Base-by-base conservation (phyloP, 768 basidiomycete genomes). In the Mycena metata region DNA sequence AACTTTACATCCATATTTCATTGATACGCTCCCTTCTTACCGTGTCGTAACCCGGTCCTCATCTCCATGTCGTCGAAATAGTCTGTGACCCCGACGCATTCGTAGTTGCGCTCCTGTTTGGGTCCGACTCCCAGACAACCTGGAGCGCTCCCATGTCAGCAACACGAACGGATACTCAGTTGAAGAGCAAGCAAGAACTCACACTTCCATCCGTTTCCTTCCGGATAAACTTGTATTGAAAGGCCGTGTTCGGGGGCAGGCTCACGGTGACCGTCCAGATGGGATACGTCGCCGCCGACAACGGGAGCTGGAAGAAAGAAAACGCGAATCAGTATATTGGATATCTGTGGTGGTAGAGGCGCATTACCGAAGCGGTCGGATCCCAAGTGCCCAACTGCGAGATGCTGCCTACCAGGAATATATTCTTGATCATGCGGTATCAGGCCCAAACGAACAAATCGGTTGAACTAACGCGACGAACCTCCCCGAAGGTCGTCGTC, bases 121-220 rank as follows among this genome's bases (percentile, higher is more conserved):
- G 88, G 70, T 89, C 88, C 0, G 86, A 86, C 73, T 91, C 90
- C 89, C 89, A 90, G 10, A 82, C 79, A 52, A 91, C 75, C 88
- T 87, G 57, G 41, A 60, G 26, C 4, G 69, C 58, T 3, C 56
- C 75, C 73, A 43, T 52, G 69, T 61, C 69, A 68, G 35, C 70
- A 59, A 4, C 8, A 5, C 24, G 45, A 67, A 30, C 11, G 5
- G n/a, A 15, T 39, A n/a, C n/a, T n/a, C n/a, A 24, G 21, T 24
- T 23, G 21, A 11, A n/a, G 12, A 45, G 13, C 7, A 24, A 19
- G n/a, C 11, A 56, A 39, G 19, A 11, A 77, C 86, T 73, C 66
- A 88, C 86, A 54, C 75, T 81, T n/a, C 86, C 87, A 67, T 85
- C 78, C 3, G 81, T 77, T 60, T 85, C 84, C 74, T 87, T 89